Conservation (phyloP, 768 basidiomycete genomes). For the Lentinula sp. region DNA sequence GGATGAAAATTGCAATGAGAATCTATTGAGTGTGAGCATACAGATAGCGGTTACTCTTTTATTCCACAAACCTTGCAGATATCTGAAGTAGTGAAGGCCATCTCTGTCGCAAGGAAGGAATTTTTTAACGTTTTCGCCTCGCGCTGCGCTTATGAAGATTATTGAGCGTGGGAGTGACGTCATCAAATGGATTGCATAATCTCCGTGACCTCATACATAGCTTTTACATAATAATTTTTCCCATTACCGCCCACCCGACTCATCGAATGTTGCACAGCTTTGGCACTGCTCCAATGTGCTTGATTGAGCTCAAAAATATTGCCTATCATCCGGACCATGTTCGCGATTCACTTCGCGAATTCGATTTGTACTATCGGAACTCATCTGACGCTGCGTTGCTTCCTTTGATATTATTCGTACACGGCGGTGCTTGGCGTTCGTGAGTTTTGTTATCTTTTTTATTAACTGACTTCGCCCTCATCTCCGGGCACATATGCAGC, state of each 20-base stretch:
- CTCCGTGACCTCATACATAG: neutral
- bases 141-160: neutral
- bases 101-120: neutral
- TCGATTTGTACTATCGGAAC: constrained; percentile 49
- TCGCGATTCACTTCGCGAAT: constrained; percentile 32
- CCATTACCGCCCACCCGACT: neutral
- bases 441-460: constrained; percentile 28
- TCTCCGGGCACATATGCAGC: constrained; percentile 25
- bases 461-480: neutral
- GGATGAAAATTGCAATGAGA: constrained; percentile 63
- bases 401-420: constrained; percentile 66
- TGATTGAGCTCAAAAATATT: constrained; percentile 26
- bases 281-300: neutral
- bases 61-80: constrained; percentile 61
- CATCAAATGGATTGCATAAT: neutral
- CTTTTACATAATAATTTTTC: neutral
- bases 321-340: constrained; percentile 26
- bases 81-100: constrained; percentile 61
- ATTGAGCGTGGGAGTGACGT: neutral
- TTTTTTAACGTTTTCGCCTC: neutral
- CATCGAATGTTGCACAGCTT: neutral
- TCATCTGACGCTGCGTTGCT: constrained; percentile 4
- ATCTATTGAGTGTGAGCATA: constrained; percentile 26
- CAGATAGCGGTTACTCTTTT: neutral
- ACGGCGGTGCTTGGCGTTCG: constrained; percentile 83